Percentiles rank a stretch among this genome's conserved stretches.
phyloP scores from a whole-genome alignment of 208 protist species.

The Herpetomonas samuelpessoai region DNA sequence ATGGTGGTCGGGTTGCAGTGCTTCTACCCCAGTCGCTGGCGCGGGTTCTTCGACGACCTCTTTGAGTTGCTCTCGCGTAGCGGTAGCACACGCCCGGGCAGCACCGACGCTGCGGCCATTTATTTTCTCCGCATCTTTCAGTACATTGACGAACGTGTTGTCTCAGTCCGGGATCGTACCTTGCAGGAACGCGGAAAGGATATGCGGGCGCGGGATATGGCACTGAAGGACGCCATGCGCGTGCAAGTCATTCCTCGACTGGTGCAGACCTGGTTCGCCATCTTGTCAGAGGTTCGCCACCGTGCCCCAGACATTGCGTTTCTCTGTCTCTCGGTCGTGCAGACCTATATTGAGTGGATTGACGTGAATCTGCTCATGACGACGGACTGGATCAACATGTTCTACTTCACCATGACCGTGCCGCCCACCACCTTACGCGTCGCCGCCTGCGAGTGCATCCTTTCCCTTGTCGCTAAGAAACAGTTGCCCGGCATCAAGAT shows the following conservation, averaged over 20 bases:
- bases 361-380: conserved; percentile 62
- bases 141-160: conserved; percentile 80
- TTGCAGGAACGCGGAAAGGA: conserved; percentile 42
- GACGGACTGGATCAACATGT: conserved; percentile 64
- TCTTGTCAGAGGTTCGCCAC: conserved; percentile 47
- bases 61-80: conserved; percentile 53
- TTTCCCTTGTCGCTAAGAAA: conserved; percentile 74
- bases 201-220: conserved; percentile 64
- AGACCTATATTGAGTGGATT: conserved; percentile 84
- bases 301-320: conserved; percentile 45
- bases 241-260: conserved; percentile 52
- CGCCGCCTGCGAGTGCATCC: conserved; percentile 59
- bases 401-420: conserved; percentile 60
- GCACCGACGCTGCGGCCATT: conserved; percentile 31
- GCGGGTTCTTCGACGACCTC: conserved; percentile 55
- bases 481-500: conserved; percentile 71
- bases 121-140: conserved; percentile 85
- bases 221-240: conserved; percentile 80
- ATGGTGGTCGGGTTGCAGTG: conserved; percentile 64
- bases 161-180: conserved; percentile 51
- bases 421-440: conserved; percentile 22
- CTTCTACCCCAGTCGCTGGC: conserved; percentile 70
- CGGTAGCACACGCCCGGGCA: conserved; percentile 12
- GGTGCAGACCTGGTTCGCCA: conserved; percentile 55
- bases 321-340: conserved; percentile 53